Evolutionary conservation across 345 rosid genomes (phyloP), one percentile per base, ranked within the genome.

Genomic region (Lenwebbia sp.): DNA sequence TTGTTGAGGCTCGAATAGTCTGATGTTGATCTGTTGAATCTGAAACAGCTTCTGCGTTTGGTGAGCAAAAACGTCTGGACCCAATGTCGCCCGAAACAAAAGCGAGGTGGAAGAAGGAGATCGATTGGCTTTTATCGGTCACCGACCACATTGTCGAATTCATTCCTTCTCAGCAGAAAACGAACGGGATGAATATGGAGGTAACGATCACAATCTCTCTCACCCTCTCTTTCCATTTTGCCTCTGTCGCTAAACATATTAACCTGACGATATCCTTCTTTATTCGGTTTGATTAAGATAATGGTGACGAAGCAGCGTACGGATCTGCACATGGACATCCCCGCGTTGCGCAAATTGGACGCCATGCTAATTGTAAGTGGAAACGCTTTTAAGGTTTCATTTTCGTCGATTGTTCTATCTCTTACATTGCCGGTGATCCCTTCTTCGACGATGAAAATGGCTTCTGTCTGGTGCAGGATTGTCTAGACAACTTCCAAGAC

Each of bases 331-430:
- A 92, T 94, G 96, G 91, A 91, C 91, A 92, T 94, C 58, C 96
- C 96, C 1, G 94, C 96, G 26, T 86, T 94, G 54, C 91, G 92
- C 30, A 92, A 92, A 88, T 93, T 92, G 14, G 96, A 94, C 6
- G 89, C 97, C 54, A 96, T 98, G 99, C 97, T 98, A 33, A 85
- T 92, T 52, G 99, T 96, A 91, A 95, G 97, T 88, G 54, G 28
- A 86, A 56, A 83, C 26, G 47, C 41, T 47, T 37, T 15, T 70
- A 10, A 58, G 53, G 37, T 85, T 78, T 76, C 51, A 50, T 41
- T 33, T 60, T 60, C 57, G 37, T 62, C 6, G 4, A 51, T 37
- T 13, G 14, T n/a, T 23, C 53, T 33, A 53, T 28, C 33, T 10
- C 50, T 17, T 30, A 49, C 17, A 12, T 51, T 37, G 26, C 25